Base-by-base conservation (phyloP, 768 basidiomycete species). In the Termitomyces sp. region DNA sequence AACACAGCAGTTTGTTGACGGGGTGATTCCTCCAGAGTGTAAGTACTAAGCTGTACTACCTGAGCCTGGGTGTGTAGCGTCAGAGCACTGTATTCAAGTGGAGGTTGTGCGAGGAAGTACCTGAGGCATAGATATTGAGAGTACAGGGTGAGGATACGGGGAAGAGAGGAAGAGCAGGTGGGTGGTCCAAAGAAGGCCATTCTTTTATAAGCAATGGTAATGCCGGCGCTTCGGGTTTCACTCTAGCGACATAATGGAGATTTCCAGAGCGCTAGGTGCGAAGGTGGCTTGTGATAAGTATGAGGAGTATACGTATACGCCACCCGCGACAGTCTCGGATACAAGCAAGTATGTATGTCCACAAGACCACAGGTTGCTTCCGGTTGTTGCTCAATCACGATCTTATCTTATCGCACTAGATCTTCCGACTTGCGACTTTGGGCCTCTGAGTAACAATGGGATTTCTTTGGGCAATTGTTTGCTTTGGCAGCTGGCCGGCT, bases 151-250 rank as follows among this genome's bases (percentile, higher is more conserved):
- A 42, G 4, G 57, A 47, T 25, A 54, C n/a, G 42, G 42, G 43
- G 43, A 36, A 32, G 52, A 7, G 47, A 48, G 56, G 36, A 51
- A 50, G n/a, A 10, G 43, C 12, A 55, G 17, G 36, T 31, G 49
- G 38, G 38, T 51, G 32, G 25, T 51, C 42, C 36, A 47, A 53
- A 59, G 61, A 48, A 51, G 60, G 20, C 29, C 46, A 8, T 40
- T 49, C 57, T 47, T 62, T 63, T 60, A 63, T 59, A 63, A 57
- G 53, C 48, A 59, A 34, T 29, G 11, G 31, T 15, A 53, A 42
- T 34, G 42, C 62, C 59, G 62, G 57, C 17, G 31, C 31, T 50
- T 50, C 57, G 57, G 60, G 57, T 65, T 61, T 65, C 63, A 65
- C 42, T 59, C 47, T 46, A 64, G 49, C 46, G 45, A 56, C 51